Base-by-base conservation (phyloP, 805 yeast species). In the Kluyveromyces nonfermentans region DNA sequence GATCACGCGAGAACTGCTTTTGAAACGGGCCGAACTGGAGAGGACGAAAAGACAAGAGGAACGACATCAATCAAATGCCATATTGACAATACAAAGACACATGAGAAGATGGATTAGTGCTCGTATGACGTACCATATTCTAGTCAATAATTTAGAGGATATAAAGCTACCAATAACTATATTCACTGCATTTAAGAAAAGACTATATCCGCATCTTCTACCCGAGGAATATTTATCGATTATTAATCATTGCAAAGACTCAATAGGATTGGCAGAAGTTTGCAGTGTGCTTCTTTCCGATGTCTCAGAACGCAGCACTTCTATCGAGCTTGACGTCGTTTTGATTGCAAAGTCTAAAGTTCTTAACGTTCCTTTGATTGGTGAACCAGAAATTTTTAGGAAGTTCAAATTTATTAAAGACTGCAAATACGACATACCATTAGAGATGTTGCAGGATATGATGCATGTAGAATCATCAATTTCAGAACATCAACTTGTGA, bases 21-120 rank as follows among this genome's bases (percentile, higher is more conserved):
- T 90, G n/a, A 75, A 74, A 46, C 78, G 75, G 50, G 80, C 95
- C 4, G 76, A 77, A 51, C 65, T 65, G 33, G 87, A 85, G 48
- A 70, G 97, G 33, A 72, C 70, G 46, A 73, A 72, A 46, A 72
- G 97, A 45, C 88, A 84, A 45, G 59, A 65, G 28, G 72, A 66
- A 14, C 70, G 85, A 18, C 54, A 59, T 12, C 73, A 70, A 40
- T 74, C 71, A 33, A 66, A 61, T 32, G 75, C 85, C 1, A 78
- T 78, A 0, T 44, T 51, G 1, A 42, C 60, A 6, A 59, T 89
- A 32, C 90, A 83, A 55, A 53, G 67, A 2, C 56, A 66, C 10
- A 65, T 78, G 8, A 62, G 79, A 19, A 57, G 70, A 14, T 15
- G 41, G 22, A 2, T 28, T n/a, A 28, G 34, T 7, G 31, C 19